Base-by-base conservation (phyloP, 805 yeast species). In the Sporopachydermia quercuum region DNA sequence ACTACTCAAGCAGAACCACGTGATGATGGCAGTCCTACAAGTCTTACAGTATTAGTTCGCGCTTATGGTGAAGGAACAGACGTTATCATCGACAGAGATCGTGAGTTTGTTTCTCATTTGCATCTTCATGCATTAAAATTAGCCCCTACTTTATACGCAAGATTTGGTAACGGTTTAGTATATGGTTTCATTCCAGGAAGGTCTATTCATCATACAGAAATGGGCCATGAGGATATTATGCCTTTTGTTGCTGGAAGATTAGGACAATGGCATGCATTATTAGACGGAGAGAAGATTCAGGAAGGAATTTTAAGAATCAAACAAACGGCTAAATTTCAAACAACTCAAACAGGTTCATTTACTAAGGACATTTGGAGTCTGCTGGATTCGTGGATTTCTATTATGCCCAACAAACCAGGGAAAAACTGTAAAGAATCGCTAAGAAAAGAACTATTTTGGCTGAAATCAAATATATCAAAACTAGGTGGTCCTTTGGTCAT, bases 61-160 rank as follows among this genome's bases (percentile, higher is more conserved):
- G 76, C 81, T 0, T 80, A 81, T 47, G 91, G 91, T 5, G 68
- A 71, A 42, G 86, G 86, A 8, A 80, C 91, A 1, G 70, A 67
- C 40, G 59, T 75, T 30, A 78, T 80, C 39, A 80, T 80, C 23
- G 86, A 81, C 55, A 62, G 91, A 45, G 76, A 76, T 47, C 61
- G 86, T 30, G 91, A 80, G 52, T 77, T 74, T 50, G 76, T 78
- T 15, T 76, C 81, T 42, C 89, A 80, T 52, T 52, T 75, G 38
- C 70, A 74, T 39, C 63, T 81, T 39, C 67, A 75, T 47, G 65
- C 77, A 3, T 61, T 74, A 35, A 61, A 64, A 2, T 64, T 80
- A 44, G 89, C 89, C 0, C 84, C 91, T 1, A 66, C 76, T 1
- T 66, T 80, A 17, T 71, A 71, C 51, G 78, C 82, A 3, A 58